Evolutionary conservation across 2,329 filamentous ascomycete genomes (phyloP).

Genomic region (Trichoderma koningiopsis): DNA sequence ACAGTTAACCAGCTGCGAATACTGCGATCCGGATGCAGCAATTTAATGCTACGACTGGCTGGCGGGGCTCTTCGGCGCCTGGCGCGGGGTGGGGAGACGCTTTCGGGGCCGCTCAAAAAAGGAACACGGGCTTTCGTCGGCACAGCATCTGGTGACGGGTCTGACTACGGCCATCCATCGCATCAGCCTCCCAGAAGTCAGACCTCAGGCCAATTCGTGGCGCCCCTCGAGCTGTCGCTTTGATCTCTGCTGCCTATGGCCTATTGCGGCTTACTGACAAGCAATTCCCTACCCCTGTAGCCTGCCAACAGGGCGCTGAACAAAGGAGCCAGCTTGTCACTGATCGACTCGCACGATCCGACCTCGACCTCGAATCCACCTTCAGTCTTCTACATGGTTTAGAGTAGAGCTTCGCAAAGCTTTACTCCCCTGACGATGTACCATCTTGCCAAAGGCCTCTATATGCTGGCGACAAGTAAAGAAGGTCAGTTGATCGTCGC

Average conservation of each 20-base stretch:
- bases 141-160: neutral
- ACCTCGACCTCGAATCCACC: neutral
- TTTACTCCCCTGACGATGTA: conserved; percentile 64
- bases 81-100: conserved; percentile 14
- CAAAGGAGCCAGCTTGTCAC: neutral
- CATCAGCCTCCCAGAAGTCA: conserved; percentile 1
- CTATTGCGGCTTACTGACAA: neutral
- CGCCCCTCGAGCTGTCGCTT: neutral
- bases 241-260: neutral
- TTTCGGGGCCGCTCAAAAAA: conserved; percentile 12
- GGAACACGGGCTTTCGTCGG: conserved; percentile 1
- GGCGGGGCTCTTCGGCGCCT: conserved; percentile 19
- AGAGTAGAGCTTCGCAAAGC: neutral
- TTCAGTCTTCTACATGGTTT: neutral
- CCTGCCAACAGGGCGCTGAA: neutral
- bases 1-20: no score
- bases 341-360: neutral
- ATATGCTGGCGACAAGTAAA: conserved; percentile 94
- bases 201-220: neutral
- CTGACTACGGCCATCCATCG: neutral
- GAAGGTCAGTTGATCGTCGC: conserved; percentile 62
- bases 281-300: neutral
- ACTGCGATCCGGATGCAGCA: neutral
- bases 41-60: neutral
- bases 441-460: conserved; percentile 92